Percentiles rank a stretch among this genome's conserved stretches.
phyloP scores from a whole-genome alignment of 2,329 filamentous ascomycete genomes.

The Juglanconis juglandina region DNA sequence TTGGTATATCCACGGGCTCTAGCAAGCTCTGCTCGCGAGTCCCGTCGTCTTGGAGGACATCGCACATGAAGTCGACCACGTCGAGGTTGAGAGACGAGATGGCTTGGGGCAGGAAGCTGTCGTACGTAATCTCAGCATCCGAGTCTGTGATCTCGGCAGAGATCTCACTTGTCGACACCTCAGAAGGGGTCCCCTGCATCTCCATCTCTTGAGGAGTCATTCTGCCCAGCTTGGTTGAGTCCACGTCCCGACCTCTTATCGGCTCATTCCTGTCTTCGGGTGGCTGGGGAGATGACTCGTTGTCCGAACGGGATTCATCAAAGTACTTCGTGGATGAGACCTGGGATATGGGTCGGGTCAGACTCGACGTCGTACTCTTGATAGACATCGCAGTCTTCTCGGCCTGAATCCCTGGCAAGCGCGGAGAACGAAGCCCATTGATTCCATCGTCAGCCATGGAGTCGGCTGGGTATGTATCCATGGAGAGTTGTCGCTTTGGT shows the following conservation, averaged over 20 bases:
- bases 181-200: conserved; percentile 14
- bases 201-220: conserved; percentile 14
- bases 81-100: conserved; percentile 52
- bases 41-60: conserved; percentile 55
- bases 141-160: conserved; percentile 9
- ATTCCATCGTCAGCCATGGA: conserved; percentile 26
- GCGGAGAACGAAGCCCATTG: conserved; percentile 29
- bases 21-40: conserved; percentile 49
- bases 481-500: conserved; percentile 30
- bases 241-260: conserved; percentile 5
- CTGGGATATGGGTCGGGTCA: conserved; percentile 33
- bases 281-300: conserved; percentile 7
- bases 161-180: conserved; percentile 17
- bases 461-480: conserved; percentile 30
- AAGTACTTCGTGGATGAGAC: conserved; percentile 31
- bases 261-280: conserved; percentile 18
- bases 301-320: conserved; percentile 20
- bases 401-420: conserved; percentile 20
- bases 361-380: conserved; percentile 21
- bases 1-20: conserved; percentile 35
- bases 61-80: conserved; percentile 58
- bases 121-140: conserved; percentile 26
- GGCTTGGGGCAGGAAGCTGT: conserved; percentile 52
- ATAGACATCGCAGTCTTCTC: conserved; percentile 24
- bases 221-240: not conserved